Percentiles rank a stretch among this genome's conserved stretches.
Conservation (phyloP, 306 rosid species). For the Quercus agrifolia region DNA sequence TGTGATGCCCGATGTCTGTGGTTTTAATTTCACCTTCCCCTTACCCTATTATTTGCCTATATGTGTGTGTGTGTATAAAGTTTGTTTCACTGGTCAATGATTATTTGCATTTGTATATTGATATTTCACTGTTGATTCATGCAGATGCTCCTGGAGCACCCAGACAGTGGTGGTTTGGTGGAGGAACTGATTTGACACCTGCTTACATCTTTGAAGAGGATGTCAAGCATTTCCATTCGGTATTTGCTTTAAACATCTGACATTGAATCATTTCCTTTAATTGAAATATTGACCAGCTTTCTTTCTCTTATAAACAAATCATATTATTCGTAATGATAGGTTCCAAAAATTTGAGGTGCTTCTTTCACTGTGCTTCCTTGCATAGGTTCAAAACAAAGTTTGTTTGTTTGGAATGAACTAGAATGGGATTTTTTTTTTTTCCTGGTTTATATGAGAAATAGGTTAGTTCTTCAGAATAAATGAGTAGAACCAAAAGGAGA, state of each 20-base stretch:
- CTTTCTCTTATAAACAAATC: neutral
- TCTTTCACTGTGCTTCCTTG: neutral
- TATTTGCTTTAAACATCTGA: slow-evolving; percentile 26
- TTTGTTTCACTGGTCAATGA: neutral
- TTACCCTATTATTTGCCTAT: no score
- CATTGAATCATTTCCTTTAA: neutral
- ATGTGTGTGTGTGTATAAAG: no score
- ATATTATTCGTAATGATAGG: neutral
- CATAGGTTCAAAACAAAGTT: neutral
- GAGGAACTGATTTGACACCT: slow-evolving; percentile 97
- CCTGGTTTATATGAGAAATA: neutral
- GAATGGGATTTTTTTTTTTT: neutral
- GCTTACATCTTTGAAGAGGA: slow-evolving; percentile 94
- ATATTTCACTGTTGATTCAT: slow-evolving; percentile 9
- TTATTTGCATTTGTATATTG: neutral
- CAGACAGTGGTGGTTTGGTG: slow-evolving; percentile 99
- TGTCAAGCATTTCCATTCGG: slow-evolving; percentile 91
- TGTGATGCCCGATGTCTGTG: no score
- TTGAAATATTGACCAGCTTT: neutral
- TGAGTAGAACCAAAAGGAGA: neutral
- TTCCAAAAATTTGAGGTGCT: neutral
- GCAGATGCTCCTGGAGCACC: slow-evolving; percentile 96
- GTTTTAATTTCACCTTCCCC: no score
- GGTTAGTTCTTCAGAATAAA: neutral
- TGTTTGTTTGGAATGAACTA: neutral